phyloP scores from a whole-genome alignment of 257 asterid genomes.

The Ballota nigra region DNA sequence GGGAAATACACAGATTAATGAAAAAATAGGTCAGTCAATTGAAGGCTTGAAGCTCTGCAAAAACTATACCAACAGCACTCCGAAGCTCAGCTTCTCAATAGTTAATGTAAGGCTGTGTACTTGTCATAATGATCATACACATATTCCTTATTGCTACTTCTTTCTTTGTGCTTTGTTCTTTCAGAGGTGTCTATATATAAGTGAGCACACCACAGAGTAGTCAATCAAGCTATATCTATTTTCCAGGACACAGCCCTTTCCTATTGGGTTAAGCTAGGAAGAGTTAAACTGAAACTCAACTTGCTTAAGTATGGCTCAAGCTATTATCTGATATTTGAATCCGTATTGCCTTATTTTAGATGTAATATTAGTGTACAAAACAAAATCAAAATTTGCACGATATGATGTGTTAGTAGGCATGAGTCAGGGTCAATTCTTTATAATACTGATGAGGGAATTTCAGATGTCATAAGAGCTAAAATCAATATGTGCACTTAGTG shows the following conservation, averaged over 20 bases:
- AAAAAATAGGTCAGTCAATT: background rate
- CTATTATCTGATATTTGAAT: background rate
- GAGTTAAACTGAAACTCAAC: background rate
- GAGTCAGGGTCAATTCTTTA: background rate
- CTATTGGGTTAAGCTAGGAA: background rate
- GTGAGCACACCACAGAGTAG: background rate
- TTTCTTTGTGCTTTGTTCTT: background rate
- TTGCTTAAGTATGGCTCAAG: background rate
- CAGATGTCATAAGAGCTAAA: background rate
- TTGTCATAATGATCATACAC: background rate
- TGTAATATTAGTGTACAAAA: background rate
- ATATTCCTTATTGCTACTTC: background rate
- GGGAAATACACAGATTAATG: background rate
- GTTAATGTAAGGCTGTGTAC: background rate
- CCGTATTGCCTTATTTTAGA: background rate
- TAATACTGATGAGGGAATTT: background rate
- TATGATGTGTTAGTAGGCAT: background rate
- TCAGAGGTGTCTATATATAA: background rate
- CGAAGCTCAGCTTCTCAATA: background rate
- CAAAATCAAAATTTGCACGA: background rate
- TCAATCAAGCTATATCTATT: background rate
- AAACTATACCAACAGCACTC: slow-evolving; percentile 1
- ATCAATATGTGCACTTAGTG: background rate
- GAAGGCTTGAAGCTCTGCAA: background rate
- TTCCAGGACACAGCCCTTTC: background rate